Base-by-base conservation (phyloP, 1,284 basidiomycete genomes). In the Irpex lacteus region DNA sequence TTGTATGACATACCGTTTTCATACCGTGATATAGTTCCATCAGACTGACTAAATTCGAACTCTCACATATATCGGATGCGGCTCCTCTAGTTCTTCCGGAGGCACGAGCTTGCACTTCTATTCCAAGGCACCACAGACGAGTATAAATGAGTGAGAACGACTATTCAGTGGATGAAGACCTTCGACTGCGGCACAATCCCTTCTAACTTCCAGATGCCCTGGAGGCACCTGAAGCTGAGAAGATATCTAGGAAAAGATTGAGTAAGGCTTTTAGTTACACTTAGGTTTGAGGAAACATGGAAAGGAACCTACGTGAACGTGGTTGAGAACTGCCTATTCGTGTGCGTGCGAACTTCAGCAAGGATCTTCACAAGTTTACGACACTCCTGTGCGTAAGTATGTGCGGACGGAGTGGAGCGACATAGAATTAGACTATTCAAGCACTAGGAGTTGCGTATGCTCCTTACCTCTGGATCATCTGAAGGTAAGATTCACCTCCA, bases 11-110 rank as follows among this genome's bases (percentile, higher is more conserved):
- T 56, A 56, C 50, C 50, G 50, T 19, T 18, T 26, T 53, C 21
- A 26, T 26, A 53, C 54, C 54, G 54, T 34, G 54, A 11, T 21
- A 34, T 32, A 11, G 7, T 34, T 56, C 54, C 34, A 56, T 56
- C 54, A 56, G 18, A 21, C 18, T 56, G 54, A 56, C 54, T 34
- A 6, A 36, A 8, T 15, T 9, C 9, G 54, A 56, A 56, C 54
- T 56, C 54, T 56, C 54, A 36, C 54, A 56, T 21, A 9, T 56
- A 56, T 56, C 54, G 32, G 54, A 56, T 56, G 11, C 32, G 34
- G 34, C 7, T 34, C 6, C 11, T 53, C 50, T 26, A 53, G 50
- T 53, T 18, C 50, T 26, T 21, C 40, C 40, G 11, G 40, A 15
- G 8, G 40, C 40, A 44, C 40, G 40, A 44, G 40, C 15, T 9